Evolutionary conservation across 2,329 filamentous ascomycete genomes (phyloP), one percentile per base, ranked within the genome.

Genomic region (Keithomyces neogunnii): DNA sequence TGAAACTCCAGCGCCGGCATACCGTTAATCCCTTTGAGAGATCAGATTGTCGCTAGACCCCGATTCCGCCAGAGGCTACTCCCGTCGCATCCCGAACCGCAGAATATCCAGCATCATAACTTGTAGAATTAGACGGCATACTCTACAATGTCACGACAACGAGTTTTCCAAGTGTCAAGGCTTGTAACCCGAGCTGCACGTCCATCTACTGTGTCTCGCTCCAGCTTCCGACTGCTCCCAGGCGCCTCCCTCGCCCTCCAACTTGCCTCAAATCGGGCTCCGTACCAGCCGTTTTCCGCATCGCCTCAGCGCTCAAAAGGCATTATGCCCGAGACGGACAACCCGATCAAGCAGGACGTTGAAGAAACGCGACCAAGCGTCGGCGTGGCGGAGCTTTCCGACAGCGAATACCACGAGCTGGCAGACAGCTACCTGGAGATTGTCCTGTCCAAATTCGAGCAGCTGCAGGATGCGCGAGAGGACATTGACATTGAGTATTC

Each of bases 401-500:
- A 85, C 3, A 72, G 76, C 30, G 73, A 89, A 62, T 97, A 95
- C 66, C 85, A 95, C 63, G 77, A 86, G 51, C 74, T 88, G 32
- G 82, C 90, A 31, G 88, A 96, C 63, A 68, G 76, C 47, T 95
- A 88, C 66, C 76, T 97, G 60, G 76, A 84, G 4, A 62, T 59
- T 7, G 67, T 84, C 2, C 63, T 82, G 10, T 63, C 60, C 49
- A 76, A 73, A 50, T 74, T 95, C 42, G 93, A 99, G 71, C 77
- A 81, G 54, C 68, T 86, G 32, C 83, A 88, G 60, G 93, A 97
- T 63, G 72, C 77, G 33, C 72, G 78, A 6, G 83, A 86, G 7
- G 86, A 90, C 50, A 70, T 96, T 5, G 93, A 99, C 59, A 86
- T 93, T 4, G 93, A 99, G 63, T 97, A 86, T 61, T 86, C 85